Evolutionary conservation across 371 early-diverging fungal species (phyloP), one percentile per base, ranked within the genome.

Genomic region (Mortierella sp.): DNA sequence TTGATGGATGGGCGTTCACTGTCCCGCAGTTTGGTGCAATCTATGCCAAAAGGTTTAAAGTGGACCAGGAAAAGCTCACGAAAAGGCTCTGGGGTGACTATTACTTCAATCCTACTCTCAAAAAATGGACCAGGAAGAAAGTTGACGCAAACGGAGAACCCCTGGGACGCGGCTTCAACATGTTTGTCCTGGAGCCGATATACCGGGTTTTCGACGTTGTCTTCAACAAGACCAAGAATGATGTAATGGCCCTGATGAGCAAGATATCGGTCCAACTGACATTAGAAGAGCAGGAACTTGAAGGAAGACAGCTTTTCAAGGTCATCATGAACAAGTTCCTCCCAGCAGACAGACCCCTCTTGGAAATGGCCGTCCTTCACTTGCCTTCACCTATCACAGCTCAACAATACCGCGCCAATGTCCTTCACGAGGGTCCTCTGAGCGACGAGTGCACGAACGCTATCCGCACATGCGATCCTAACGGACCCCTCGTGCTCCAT

Each of bases 1-100:
- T 99, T 64, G 99, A 99, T 91, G 99, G 98, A 70, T 99, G 99
- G 99, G 99, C 96, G 82, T 99, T 99, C 91, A 99, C 99, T 68
- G 94, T 99, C 56, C 96, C 95, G 80, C 97, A 97, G 86, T 98
- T 99, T 80, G 98, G 99, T 71, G 82, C 85, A 69, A 94, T 96
- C 69, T 99, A 98, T 86, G 85, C 97, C 82, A 96, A 97, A 91
- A 95, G 96, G 89, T 96, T 98, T 78, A 96, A 96, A 87, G 94
- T 96, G 67, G 95, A 96, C 84, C 88, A 90, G 78, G 84, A 88
- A 65, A 97, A 97, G 92, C 94, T 97, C 94, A 96, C 96, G 96
- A 67, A 71, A 60, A 90, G 90, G 81, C 91, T 98, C 62, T 98
- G 97, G 95, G 97, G 98, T 67, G 96, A 98, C 80, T 94, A 93